Evolutionary conservation across 257 asterid species (phyloP), one percentile per base, ranked within the genome.

Genomic region (Ilex asprella): DNA sequence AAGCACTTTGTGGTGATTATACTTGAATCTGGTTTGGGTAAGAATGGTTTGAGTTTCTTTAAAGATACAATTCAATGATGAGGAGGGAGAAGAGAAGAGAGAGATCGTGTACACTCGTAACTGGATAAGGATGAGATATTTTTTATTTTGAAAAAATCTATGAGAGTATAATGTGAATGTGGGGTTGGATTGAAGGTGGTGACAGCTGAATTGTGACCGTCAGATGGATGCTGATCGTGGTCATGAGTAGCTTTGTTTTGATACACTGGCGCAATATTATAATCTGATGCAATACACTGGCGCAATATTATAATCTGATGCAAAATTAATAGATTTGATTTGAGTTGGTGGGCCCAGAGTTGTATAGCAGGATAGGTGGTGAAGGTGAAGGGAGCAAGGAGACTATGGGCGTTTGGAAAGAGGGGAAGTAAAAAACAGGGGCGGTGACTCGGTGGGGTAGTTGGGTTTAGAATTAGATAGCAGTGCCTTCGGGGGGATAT

Each of bases 101-200:
- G 16, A 41, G n/a, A 4, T 9, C 1, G 46, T 2, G 7, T 39
- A 39, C 49, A 57, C 30, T 59, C 49, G 50, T 29, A 16, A 11
- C 57, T 53, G 89, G 94, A 85, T 88, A 81, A 83, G 87, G 79
- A 78, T 73, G 82, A 78, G 81, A 82, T 80, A 71, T 70, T 72
- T 73, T 43, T 55, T 59, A 12, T 44, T 12, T 44, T 44, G 9
- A 0, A 44, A 44, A 7, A 44, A 44, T 44, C 13, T 44, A 7
- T 8, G 13, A 1, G 50, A 7, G 50, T 8, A 8, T 8, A 44
- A 12, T 44, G 50, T 12, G 9, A 44, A 8, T 12, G 13, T 44
- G 50, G 13, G 50, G 50, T 44, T 44, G 13, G 11, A 44, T 7
- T 44, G 11, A 12, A 44, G 13, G 11, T 7, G 13, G 13, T 44